phyloP scores from a whole-genome alignment of 2,329 filamentous ascomycete species.

The Talaromyces sp. region DNA sequence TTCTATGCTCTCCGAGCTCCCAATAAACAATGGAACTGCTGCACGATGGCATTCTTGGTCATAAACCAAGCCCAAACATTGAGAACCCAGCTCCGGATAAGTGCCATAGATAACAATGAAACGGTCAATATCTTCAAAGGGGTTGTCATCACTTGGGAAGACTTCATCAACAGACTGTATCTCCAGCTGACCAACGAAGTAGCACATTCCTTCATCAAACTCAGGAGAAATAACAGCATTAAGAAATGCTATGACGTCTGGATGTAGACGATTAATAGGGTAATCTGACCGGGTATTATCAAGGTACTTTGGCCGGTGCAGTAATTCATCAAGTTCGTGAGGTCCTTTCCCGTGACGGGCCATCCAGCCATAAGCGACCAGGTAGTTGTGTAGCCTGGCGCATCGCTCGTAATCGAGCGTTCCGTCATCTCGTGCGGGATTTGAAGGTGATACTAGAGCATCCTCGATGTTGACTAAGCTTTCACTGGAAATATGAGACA shows the following conservation, averaged over 20 bases:
- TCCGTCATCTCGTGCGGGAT: conserved; percentile 16
- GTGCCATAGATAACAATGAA: conserved; percentile 22
- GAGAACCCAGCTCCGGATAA: conserved; percentile 14
- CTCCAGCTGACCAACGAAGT: neutral
- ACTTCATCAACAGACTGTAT: neutral
- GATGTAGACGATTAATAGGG: conserved; percentile 18
- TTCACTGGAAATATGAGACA: neutral
- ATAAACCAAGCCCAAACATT: conserved; percentile 18
- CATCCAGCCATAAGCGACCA: conserved; percentile 23
- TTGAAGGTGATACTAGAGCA: conserved; percentile 15
- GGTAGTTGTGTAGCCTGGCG: conserved; percentile 23
- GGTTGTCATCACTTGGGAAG: neutral
- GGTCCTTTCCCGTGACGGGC: conserved; percentile 17
- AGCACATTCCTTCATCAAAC: conserved; percentile 15
- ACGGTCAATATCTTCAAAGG: conserved; percentile 3
- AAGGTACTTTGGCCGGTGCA: neutral
- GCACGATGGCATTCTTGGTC: conserved; percentile 13
- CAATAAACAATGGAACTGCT: conserved; percentile 9
- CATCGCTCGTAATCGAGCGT: conserved; percentile 21
- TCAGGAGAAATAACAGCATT: conserved; percentile 14
- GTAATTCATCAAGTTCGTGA: conserved; percentile 16
- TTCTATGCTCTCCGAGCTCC: conserved; percentile 16
- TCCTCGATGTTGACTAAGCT: conserved; percentile 20
- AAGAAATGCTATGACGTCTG: conserved; percentile 20
- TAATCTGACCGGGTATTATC: conserved; percentile 7